phyloP scores from a whole-genome alignment of 306 rosid genomes.

The Cucurbita pepo region DNA sequence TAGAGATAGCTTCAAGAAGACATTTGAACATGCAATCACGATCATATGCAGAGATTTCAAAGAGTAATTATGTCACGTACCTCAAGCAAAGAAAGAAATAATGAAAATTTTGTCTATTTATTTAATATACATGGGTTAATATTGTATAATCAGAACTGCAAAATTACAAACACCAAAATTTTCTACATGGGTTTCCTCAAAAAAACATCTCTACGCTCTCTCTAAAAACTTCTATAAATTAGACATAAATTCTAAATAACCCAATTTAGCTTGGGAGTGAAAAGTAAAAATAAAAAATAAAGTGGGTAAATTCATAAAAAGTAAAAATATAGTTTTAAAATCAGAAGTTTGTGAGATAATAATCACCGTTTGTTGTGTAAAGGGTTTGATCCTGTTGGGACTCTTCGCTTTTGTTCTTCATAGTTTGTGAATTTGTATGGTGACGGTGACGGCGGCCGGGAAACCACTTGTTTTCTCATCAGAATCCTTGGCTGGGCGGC shows the following conservation, averaged over 20 bases:
- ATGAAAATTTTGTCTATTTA: not conserved
- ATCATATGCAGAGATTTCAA: not conserved
- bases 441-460: constrained; percentile 12
- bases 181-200: not conserved
- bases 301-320: not conserved
- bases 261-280: too few relatives aligned
- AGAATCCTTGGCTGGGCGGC: constrained; percentile 23
- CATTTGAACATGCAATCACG: not conserved
- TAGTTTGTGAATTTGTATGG: constrained; percentile 16
- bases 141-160: not conserved
- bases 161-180: not conserved
- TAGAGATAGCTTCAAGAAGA: not conserved
- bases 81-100: not conserved
- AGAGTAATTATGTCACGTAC: not conserved
- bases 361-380: constrained; percentile 76
- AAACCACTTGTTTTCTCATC: constrained; percentile 21
- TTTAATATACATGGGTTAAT: not conserved
- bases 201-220: not conserved
- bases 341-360: constrained; percentile 10
- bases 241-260: not conserved
- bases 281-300: not conserved
- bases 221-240: not conserved
- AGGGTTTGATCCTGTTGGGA: constrained; percentile 94
- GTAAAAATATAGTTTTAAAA: not conserved
- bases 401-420: constrained; percentile 47